phyloP scores from a whole-genome alignment of 176 grass and related monocot genomes.

The Cenchrus americanus region DNA sequence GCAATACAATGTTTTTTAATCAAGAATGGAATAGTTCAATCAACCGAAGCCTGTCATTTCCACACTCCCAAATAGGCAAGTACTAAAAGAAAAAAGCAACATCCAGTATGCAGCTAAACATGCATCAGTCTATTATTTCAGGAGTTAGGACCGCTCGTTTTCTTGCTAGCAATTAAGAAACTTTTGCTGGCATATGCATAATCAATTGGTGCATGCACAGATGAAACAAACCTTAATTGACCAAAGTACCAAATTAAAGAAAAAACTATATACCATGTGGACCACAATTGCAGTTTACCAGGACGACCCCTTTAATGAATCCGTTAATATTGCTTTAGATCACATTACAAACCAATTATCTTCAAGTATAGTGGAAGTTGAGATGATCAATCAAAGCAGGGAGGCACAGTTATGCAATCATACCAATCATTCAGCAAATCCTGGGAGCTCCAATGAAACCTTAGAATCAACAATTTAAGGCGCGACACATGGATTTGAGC shows the following conservation, averaged over 20 bases:
- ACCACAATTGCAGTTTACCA: constrained; percentile 31
- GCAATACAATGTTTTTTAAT: background rate
- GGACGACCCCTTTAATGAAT: constrained; percentile 56
- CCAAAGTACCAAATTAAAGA: constrained; percentile 27
- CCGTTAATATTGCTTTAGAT: constrained; percentile 38
- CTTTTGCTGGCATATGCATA: constrained; percentile 26
- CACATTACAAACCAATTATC: constrained; percentile 37
- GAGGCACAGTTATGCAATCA: background rate
- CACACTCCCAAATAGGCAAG: constrained; percentile 23
- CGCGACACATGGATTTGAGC: background rate
- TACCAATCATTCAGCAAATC: constrained; percentile 45
- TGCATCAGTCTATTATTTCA: background rate
- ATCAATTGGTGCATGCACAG: constrained; percentile 20
- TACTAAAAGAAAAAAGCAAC: constrained; percentile 49
- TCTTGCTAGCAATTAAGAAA: constrained; percentile 27
- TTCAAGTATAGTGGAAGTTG: constrained; percentile 35
- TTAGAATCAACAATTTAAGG: constrained; percentile 26
- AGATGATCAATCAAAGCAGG: constrained; percentile 17
- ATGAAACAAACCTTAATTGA: constrained; percentile 4
- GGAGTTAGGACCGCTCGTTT: constrained; percentile 10
- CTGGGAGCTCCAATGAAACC: constrained; percentile 16
- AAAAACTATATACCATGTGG: constrained; percentile 18
- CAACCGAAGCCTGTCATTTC: constrained; percentile 17
- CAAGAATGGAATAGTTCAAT: constrained; percentile 15
- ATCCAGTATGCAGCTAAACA: constrained; percentile 1